phyloP scores from a whole-genome alignment of 2,329 filamentous ascomycete species.

The Plectosphaerella sp. region DNA sequence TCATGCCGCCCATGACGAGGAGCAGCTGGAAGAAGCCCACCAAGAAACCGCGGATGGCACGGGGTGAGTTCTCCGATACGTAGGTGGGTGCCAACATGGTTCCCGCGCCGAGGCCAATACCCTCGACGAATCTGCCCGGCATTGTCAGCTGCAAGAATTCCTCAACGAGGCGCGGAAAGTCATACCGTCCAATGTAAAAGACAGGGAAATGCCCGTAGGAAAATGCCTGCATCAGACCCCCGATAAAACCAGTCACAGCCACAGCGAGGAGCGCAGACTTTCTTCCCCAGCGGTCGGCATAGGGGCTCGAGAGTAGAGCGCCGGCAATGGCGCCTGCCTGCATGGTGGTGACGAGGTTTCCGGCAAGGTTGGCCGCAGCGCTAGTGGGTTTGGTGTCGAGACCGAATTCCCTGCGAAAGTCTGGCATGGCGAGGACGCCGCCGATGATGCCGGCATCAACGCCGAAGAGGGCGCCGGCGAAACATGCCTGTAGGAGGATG shows the following conservation, averaged over 20 bases:
- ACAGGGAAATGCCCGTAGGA: constrained; percentile 21
- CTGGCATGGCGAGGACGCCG: constrained; percentile 20
- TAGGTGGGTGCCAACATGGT: constrained; percentile 58
- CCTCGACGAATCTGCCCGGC: constrained; percentile 45
- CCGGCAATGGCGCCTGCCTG: constrained; percentile 20
- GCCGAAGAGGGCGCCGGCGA: constrained; percentile 17
- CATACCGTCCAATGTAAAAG: constrained; percentile 22
- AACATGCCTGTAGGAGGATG: background rate
- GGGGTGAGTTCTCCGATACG: constrained; percentile 56
- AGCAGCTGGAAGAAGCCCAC: constrained; percentile 59
- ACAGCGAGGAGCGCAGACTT: constrained; percentile 22
- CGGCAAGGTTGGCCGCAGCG: constrained; percentile 15
- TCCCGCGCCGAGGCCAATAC: constrained; percentile 44
- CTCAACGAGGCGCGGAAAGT: too few species aligned
- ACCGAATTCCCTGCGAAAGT: constrained; percentile 19
- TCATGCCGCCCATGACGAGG: constrained; percentile 45
- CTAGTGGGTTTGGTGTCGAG: constrained; percentile 9
- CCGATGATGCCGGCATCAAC: constrained; percentile 22
- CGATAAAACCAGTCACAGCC: constrained; percentile 21
- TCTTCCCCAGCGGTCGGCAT: constrained; percentile 23
- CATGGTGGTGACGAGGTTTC: constrained; percentile 22
- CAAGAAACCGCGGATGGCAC: constrained; percentile 53
- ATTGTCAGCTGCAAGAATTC: too few species aligned
- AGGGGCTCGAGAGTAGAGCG: constrained; percentile 15
- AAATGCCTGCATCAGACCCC: constrained; percentile 24